phyloP scores from a whole-genome alignment of 345 rosid genomes.

The Alliaria petiolata region DNA sequence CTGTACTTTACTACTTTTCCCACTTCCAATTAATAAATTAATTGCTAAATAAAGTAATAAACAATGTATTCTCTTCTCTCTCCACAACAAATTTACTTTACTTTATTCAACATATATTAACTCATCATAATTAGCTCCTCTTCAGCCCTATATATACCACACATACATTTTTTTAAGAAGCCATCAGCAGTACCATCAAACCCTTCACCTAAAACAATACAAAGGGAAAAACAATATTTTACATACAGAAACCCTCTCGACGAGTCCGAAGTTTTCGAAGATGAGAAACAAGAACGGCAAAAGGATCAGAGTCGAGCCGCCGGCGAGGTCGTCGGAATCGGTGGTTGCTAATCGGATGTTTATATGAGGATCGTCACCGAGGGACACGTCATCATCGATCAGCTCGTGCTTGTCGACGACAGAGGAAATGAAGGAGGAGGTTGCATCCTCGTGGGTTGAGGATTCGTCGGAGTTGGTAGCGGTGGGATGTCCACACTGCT shows the following conservation, averaged over 20 bases:
- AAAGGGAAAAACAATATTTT: neutral
- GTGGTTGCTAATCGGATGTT: neutral
- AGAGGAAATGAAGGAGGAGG: conserved; percentile 29
- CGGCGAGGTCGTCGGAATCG: neutral
- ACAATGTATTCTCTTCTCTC: neutral
- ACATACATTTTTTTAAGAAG: neutral
- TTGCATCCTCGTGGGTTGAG: conserved; percentile 25
- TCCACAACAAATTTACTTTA: conserved; percentile 1
- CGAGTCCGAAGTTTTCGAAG: neutral
- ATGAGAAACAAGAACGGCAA: conserved; percentile 25
- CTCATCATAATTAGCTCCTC: neutral
- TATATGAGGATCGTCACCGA: conserved; percentile 2
- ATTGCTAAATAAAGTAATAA: neutral
- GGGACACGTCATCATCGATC: conserved; percentile 1
- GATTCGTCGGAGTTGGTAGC: conserved; percentile 5
- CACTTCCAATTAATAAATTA: neutral
- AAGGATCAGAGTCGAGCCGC: neutral
- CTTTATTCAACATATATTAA: conserved; percentile 7
- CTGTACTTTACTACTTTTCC: neutral
- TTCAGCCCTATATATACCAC: conserved; percentile 3
- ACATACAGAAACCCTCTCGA: conserved; percentile 1
- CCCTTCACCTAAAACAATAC: conserved; percentile 13
- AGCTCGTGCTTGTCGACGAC: conserved; percentile 20
- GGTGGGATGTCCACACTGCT: conserved; percentile 16
- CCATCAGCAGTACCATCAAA: neutral